Evolutionary conservation across 495 filamentous ascomycete species (phyloP), one percentile per base, ranked within the genome.

Genomic region (Cercophora samala): DNA sequence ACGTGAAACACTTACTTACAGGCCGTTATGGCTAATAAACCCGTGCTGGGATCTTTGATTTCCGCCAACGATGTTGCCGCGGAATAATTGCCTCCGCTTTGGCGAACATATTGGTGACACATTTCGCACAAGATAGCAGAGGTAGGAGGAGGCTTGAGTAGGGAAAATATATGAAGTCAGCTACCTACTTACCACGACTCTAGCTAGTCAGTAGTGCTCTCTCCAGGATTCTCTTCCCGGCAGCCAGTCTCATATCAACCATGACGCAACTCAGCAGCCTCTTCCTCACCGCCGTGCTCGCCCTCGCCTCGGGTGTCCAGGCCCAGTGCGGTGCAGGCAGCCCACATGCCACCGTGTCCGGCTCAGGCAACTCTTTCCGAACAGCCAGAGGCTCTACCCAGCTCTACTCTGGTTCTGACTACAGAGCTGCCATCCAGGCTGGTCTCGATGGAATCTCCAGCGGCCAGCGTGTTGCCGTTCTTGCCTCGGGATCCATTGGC

Each of bases 401-500:
- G 3, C 69, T 81, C 19, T 83, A 83, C 65, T 69, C 74, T 1
- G 80, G 80, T 11, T 76, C 76, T 54, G 79, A 83, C 72, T 83
- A 83, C 70, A 74, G 74, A 24, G 72, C 70, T 0, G 81, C 81
- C 22, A 80, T 83, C 68, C 80, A 82, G 37, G 67, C 76, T 0
- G 81, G 80, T 0, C 69, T 88, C n/a, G 69, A 79, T 58, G 72
- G 80, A 18, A 84, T 83, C 19, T 83, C 84, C 69, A 60, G 80
- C 11, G 86, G 85, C 56, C 80, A 81, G 60, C 81, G 83, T 23
- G 80, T 88, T 58, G 85, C 87, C 64, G 80, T 90, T 56, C 82
- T 90, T 25, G 84, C 83, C 8, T 89, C 87, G 1, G 78, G 81
- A 1, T 84, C 87, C 1, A 79, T 90, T 61, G 79, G 83, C 11